Evolutionary conservation across 805 yeast species (phyloP).

Genomic region (Candida khao-thaluensis): DNA sequence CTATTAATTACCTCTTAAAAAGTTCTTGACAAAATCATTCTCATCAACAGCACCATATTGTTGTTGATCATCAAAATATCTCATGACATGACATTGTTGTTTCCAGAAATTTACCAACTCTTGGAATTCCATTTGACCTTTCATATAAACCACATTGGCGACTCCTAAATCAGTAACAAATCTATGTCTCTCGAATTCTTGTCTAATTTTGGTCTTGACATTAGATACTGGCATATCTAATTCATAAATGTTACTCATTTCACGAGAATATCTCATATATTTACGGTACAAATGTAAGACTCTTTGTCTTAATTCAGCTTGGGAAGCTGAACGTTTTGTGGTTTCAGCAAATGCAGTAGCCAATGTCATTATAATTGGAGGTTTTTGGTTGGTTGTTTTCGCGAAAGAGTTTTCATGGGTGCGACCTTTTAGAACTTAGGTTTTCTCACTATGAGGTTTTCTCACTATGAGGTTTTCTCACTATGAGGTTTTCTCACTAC

Average conservation of each 20-base stretch:
- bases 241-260: slow-evolving; percentile 63
- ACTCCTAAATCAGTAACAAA: slow-evolving; percentile 66
- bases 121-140: slow-evolving; percentile 90
- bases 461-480: too few species aligned
- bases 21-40: slow-evolving; percentile 68
- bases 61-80: slow-evolving; percentile 71
- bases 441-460: too few species aligned
- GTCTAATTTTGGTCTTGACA: slow-evolving; percentile 81
- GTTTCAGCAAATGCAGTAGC: slow-evolving; percentile 86
- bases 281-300: slow-evolving; percentile 72
- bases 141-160: slow-evolving; percentile 67
- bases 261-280: slow-evolving; percentile 61
- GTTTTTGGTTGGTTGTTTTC: slow-evolving; percentile 24
- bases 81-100: slow-evolving; percentile 80
- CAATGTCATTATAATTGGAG: slow-evolving; percentile 44
- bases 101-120: slow-evolving; percentile 88
- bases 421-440: too few species aligned
- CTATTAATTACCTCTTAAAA: slow-evolving; percentile 62
- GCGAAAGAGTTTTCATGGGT: background rate
- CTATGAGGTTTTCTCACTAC: too few species aligned
- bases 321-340: slow-evolving; percentile 61
- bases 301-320: slow-evolving; percentile 59
- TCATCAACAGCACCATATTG: slow-evolving; percentile 54
- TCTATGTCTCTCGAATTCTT: slow-evolving; percentile 84
- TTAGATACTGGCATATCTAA: slow-evolving; percentile 75